Evolutionary conservation across 2,329 filamentous ascomycete genomes (phyloP).

Genomic region (Colletotrichum orchidophilum): DNA sequence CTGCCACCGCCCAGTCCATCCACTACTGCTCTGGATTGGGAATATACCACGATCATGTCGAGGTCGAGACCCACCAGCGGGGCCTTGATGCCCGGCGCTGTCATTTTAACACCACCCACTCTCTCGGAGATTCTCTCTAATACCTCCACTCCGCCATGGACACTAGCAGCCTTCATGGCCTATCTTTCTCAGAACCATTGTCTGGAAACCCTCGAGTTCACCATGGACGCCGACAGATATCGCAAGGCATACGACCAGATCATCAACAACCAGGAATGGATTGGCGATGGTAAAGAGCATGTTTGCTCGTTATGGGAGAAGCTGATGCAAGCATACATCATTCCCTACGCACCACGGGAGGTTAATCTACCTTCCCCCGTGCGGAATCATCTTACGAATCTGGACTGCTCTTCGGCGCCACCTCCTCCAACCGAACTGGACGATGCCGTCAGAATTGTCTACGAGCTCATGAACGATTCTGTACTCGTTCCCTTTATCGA

Average conservation of each 20-base stretch:
- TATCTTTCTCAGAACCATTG: slow-evolving; percentile 98
- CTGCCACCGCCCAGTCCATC: slow-evolving; percentile 52
- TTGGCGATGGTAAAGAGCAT: slow-evolving; percentile 64
- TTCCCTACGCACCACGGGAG: slow-evolving; percentile 84
- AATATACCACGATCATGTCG: slow-evolving; percentile 54
- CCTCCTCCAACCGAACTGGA: slow-evolving; percentile 80
- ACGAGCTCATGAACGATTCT: slow-evolving; percentile 97
- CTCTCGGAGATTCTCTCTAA: slow-evolving; percentile 90
- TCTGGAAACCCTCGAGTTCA: slow-evolving; percentile 95
- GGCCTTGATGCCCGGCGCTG: slow-evolving; percentile 54
- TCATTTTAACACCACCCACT: slow-evolving; percentile 65
- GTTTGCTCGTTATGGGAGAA: slow-evolving; percentile 87
- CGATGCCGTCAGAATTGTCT: slow-evolving; percentile 85
- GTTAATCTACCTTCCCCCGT: slow-evolving; percentile 91
- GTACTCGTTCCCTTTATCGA: slow-evolving; percentile 93
- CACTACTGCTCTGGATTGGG: slow-evolving; percentile 56
- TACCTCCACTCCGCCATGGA: slow-evolving; percentile 87
- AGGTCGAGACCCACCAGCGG: slow-evolving; percentile 60
- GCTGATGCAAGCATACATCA: slow-evolving; percentile 89
- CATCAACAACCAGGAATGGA: slow-evolving; percentile 51
- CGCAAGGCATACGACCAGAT: slow-evolving; percentile 64
- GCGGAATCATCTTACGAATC: slow-evolving; percentile 79
- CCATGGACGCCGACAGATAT: slow-evolving; percentile 91
- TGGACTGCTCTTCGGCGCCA: slow-evolving; percentile 68
- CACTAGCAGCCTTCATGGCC: slow-evolving; percentile 91